Base-by-base conservation (phyloP, 129 eudicot species). In the Erigeron canadensis region DNA sequence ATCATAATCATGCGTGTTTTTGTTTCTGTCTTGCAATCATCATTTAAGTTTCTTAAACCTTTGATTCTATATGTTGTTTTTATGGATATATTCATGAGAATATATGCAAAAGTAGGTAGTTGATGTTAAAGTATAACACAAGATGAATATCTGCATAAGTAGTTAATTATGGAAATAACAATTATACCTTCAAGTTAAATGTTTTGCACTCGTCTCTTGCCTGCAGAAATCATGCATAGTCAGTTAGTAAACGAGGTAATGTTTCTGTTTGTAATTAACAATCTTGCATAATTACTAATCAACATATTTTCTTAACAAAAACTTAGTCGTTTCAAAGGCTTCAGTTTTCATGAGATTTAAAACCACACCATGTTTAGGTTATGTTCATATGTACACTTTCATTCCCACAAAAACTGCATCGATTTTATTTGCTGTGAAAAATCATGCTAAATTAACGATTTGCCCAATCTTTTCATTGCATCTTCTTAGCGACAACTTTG, bases 121-220 rank as follows among this genome's bases (percentile, higher is more conserved):
- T 53, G 3, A 34, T 61, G 10, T 17, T 54, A n/a, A n/a, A n/a
- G n/a, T n/a, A 50, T 44, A 43, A 64, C 65, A 10, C 10, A 8
- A 40, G 56, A 57, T 2, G 56, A 22, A 58, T 67, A 60, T 60
- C 8, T 67, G 63, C 46, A 15, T 7, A 16, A 72, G 13, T 19
- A 53, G 28, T 68, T 59, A 22, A 53, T 53, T 53, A 53, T n/a
- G 65, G 42, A 2, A 42, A 51, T 65, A 23, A 18, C 23, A 61
- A 51, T 46, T 71, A 69, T 83, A 86, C 96, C 96, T 84, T 86
- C 77, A 89, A 80, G 72, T 82, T 50, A 63, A 89, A 86, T 39
- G 84, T 70, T 80, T 84, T 86, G 73, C 84, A 72, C 63, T 86
- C 81, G 18, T 82, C 87, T 81, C 78, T 81, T 75, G 87, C 96